Percentiles rank a stretch among this genome's conserved stretches.
Evolutionary conservation across 768 basidiomycete genomes (phyloP).

Genomic region (Russula sp.): DNA sequence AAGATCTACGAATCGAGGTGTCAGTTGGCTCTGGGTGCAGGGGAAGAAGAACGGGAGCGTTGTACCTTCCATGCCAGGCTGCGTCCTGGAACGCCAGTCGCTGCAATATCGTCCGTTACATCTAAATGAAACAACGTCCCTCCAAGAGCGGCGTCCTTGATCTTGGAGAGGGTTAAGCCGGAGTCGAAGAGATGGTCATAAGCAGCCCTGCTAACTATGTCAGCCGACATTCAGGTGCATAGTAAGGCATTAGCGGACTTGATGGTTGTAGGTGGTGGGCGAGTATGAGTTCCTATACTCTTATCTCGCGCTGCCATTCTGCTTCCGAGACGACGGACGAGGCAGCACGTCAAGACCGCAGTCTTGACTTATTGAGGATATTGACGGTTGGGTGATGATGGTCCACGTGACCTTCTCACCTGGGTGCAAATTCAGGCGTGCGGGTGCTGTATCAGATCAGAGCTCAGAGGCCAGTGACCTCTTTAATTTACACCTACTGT

Average conservation of each 20-base stretch:
- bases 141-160: constrained; percentile 63
- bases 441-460: no score
- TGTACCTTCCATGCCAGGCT: constrained; percentile 84
- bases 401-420: constrained; percentile 7
- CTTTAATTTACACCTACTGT: background rate
- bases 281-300: constrained; percentile 6
- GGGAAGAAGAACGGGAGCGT: background rate
- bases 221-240: constrained; percentile 13
- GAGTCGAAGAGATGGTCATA: constrained; percentile 52
- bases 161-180: constrained; percentile 54
- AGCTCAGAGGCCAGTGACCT: background rate
- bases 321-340: background rate
- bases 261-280: constrained; percentile 15
- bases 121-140: constrained; percentile 53
- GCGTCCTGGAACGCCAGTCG: constrained; percentile 61
- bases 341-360: constrained; percentile 28
- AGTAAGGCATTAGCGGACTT: constrained; percentile 14
- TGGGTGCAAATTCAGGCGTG: background rate
- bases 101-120: constrained; percentile 40
- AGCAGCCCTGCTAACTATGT: constrained; percentile 36
- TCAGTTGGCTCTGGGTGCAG: constrained; percentile 3
- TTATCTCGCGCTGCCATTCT: constrained; percentile 22
- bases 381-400: background rate
- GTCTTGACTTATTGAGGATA: background rate
- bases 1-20: constrained; percentile 53